phyloP scores from a whole-genome alignment of 2,329 filamentous ascomycete genomes.

The Neonectria hederae region DNA sequence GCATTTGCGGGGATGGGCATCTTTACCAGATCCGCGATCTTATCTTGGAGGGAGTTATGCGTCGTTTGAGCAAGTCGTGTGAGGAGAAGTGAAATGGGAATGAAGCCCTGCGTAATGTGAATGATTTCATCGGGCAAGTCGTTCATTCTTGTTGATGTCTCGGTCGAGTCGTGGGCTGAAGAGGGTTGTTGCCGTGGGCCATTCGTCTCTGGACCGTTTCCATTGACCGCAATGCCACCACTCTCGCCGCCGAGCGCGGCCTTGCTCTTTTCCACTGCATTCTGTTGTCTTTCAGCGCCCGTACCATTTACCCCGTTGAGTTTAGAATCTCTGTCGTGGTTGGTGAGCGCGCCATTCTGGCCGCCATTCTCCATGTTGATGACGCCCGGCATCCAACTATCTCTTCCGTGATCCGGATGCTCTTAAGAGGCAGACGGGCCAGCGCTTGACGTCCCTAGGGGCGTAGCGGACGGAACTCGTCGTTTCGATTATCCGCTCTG shows the following conservation, averaged over 20 bases:
- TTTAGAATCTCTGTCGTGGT: conserved; percentile 62
- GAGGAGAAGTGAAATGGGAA: conserved; percentile 79
- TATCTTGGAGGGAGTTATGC: conserved; percentile 78
- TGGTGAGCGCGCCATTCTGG: conserved; percentile 62
- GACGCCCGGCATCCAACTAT: conserved; percentile 59
- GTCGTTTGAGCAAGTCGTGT: conserved; percentile 83
- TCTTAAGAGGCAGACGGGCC: conserved; percentile 21
- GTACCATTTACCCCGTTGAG: conserved; percentile 57
- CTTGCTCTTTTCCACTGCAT: conserved; percentile 48
- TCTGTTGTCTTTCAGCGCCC: conserved; percentile 37
- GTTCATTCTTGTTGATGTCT: conserved; percentile 57
- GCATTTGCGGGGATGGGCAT: conserved; percentile 65
- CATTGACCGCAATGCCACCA: conserved; percentile 41
- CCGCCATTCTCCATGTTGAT: conserved; percentile 66
- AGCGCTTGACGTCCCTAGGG: conserved; percentile 26
- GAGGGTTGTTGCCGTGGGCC: conserved; percentile 28
- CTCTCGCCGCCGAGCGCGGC: conserved; percentile 13
- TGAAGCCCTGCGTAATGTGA: conserved; percentile 80
- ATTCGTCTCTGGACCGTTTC: conserved; percentile 31
- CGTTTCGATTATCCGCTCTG: conserved; percentile 25
- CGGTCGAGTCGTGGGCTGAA: conserved; percentile 28
- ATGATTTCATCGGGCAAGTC: conserved; percentile 69
- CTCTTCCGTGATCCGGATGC: conserved; percentile 17
- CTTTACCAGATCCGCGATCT: conserved; percentile 75
- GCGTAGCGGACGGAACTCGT: conserved; percentile 25